Evolutionary conservation across 2,329 filamentous ascomycete species (phyloP).

Genomic region (Alternaria incomplexa): DNA sequence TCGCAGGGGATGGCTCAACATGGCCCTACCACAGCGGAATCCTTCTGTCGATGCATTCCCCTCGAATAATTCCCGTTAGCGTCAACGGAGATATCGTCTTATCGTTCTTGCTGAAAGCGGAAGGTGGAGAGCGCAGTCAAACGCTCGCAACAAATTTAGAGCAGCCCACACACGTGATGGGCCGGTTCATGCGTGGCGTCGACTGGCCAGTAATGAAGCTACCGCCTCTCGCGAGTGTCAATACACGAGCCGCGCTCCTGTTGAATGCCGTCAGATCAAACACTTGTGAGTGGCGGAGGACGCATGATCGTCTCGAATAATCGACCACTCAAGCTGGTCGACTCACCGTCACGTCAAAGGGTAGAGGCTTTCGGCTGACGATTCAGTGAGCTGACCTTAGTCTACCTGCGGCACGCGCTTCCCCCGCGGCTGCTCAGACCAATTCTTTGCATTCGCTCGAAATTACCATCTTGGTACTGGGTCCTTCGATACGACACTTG

Average conservation of each 20-base stretch:
- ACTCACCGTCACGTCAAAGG: not conserved
- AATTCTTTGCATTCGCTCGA: not conserved
- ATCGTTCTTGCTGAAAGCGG: not conserved
- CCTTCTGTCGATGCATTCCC: not conserved
- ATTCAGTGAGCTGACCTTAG: not conserved
- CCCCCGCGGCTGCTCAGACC: not conserved
- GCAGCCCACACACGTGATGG: not conserved
- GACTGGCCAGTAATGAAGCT: not conserved
- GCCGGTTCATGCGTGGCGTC: not conserved
- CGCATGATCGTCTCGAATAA: constrained; percentile 1
- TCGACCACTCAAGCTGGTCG: not conserved
- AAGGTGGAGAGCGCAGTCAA: not conserved
- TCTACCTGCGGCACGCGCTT: not conserved
- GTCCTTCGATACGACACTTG: not conserved
- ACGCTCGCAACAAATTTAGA: not conserved
- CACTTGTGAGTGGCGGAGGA: not conserved
- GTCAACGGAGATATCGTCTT: not conserved
- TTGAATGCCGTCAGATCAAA: not conserved
- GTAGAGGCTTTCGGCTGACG: not conserved
- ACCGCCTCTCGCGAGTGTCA: not conserved
- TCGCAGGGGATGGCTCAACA: not conserved
- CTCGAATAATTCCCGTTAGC: not conserved
- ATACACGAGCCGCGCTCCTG: not conserved
- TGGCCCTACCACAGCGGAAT: not conserved
- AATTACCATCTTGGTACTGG: not conserved